These are phyloP conservation scores for Suillus ampliporus DNA, from an alignment of 768 basidiomycete species.

Conservation along the genomic window DNA sequence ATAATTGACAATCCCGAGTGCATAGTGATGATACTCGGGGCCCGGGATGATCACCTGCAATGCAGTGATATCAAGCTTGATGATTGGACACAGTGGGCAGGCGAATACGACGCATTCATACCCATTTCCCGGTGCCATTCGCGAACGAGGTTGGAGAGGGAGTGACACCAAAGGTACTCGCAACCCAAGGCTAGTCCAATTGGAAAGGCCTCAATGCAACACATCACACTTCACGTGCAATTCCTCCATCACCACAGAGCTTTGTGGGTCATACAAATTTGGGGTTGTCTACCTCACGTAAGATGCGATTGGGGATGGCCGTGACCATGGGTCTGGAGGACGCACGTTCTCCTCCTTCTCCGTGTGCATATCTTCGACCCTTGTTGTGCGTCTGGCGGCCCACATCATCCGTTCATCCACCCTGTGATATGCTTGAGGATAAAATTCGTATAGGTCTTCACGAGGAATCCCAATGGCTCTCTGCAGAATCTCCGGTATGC, in stretches of 20 bases:
- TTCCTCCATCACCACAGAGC: no score
- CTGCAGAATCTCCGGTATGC: background rate
- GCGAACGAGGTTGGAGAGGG: background rate
- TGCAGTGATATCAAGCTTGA: background rate
- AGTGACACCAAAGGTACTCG: background rate
- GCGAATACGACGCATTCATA: background rate
- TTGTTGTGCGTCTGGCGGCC: no score
- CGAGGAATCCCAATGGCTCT: background rate
- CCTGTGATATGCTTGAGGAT: background rate
- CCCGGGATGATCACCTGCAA: background rate
- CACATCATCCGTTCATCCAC: conserved; percentile 13
- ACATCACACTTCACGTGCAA: no score
- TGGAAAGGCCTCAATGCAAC: no score
- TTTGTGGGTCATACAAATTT: no score
- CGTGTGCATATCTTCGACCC: no score
- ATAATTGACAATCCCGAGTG: background rate
- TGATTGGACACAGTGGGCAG: background rate
- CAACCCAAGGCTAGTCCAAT: background rate
- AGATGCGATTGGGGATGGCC: no score
- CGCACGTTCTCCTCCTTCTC: conserved; percentile 32
- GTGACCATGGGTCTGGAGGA: conserved; percentile 31
- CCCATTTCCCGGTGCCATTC: background rate
- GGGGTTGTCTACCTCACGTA: no score
- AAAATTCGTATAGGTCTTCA: background rate
- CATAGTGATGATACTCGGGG: background rate